These are phyloP conservation scores for Yarrowia yakushimensis DNA, from an alignment of 805 yeast genomes.

Conservation along the genomic window DNA sequence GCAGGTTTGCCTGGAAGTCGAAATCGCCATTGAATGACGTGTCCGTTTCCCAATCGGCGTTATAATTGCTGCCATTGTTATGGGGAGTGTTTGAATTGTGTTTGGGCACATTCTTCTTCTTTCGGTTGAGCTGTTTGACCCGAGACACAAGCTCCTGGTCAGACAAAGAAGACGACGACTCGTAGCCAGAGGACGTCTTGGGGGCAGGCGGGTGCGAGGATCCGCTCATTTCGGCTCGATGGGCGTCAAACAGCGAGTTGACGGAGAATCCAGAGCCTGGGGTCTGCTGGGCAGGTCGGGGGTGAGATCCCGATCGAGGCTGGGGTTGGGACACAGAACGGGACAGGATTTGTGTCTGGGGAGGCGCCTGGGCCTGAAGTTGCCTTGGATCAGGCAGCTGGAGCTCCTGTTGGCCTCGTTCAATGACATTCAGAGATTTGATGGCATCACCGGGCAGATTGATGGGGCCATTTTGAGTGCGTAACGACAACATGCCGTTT, in stretches of 20 bases:
- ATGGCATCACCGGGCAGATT: conserved; percentile 4
- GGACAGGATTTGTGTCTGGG: neutral
- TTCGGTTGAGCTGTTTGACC: conserved; percentile 11
- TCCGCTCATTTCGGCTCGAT: conserved; percentile 6
- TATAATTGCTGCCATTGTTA: neutral
- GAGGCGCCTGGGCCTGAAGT: neutral
- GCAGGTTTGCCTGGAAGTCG: conserved; percentile 79
- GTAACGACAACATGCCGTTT: conserved; percentile 14
- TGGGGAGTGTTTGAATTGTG: neutral
- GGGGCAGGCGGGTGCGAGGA: neutral
- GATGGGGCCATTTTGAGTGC: conserved; percentile 12
- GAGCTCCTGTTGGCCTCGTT: neutral
- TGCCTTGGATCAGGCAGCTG: conserved; percentile 10
- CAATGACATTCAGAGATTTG: conserved; percentile 16
- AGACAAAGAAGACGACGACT: neutral
- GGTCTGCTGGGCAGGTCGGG: neutral
- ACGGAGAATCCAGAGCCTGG: neutral
- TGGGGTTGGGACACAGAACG: too few relatives aligned
- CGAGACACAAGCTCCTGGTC: conserved; percentile 14
- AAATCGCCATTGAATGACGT: conserved; percentile 49
- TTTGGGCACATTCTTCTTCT: neutral
- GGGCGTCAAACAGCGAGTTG: conserved; percentile 18
- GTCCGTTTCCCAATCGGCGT: conserved; percentile 19
- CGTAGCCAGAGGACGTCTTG: neutral
- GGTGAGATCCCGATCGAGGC: neutral